Evolutionary conservation across 2,329 filamentous ascomycete genomes (phyloP).

Genomic region (Amauroascus verrucosus): DNA sequence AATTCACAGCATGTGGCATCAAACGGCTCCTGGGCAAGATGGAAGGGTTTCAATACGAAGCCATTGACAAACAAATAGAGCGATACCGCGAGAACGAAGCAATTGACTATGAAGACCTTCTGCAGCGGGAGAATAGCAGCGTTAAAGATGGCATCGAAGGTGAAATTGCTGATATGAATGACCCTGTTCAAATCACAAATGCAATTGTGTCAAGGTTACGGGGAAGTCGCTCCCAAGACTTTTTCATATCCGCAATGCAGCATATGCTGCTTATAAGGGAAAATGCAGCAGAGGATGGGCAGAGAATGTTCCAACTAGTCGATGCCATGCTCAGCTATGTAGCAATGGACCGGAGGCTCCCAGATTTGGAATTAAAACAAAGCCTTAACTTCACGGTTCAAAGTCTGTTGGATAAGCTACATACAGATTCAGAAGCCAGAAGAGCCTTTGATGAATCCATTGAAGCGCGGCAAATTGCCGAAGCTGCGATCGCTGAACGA

Average conservation of each 20-base stretch:
- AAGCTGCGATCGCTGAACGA: slow-evolving; percentile 88
- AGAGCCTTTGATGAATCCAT: slow-evolving; percentile 85
- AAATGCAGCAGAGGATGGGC: slow-evolving; percentile 79
- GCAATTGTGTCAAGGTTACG: slow-evolving; percentile 78
- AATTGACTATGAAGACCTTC: slow-evolving; percentile 95
- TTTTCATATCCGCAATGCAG: slow-evolving; percentile 90
- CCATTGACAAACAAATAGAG: slow-evolving; percentile 97
- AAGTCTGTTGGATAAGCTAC: slow-evolving; percentile 84
- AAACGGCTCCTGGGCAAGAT: slow-evolving; percentile 91
- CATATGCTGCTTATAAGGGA: slow-evolving; percentile 88
- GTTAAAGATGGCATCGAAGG: slow-evolving; percentile 79
- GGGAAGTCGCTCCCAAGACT: slow-evolving; percentile 80
- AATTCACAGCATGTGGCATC: slow-evolving; percentile 92
- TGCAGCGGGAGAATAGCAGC: slow-evolving; percentile 82
- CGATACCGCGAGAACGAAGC: slow-evolving; percentile 87
- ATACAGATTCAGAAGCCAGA: slow-evolving; percentile 89
- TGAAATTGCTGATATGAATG: slow-evolving; percentile 82
- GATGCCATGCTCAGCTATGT: slow-evolving; percentile 99
- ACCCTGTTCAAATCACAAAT: slow-evolving; percentile 86
- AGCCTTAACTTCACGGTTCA: slow-evolving; percentile 96
- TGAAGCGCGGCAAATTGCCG: slow-evolving; percentile 83
- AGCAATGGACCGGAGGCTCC: slow-evolving; percentile 89
- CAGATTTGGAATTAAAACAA: slow-evolving; percentile 96
- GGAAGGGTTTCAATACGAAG: slow-evolving; percentile 96
- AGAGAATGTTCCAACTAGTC: slow-evolving; percentile 94